A percentile compares a stretch with the other conserved stretches of the same genome.
These are phyloP conservation scores for Thymus quinquecostatus DNA, from an alignment of 257 asterid genomes.

Conservation along the genomic window DNA sequence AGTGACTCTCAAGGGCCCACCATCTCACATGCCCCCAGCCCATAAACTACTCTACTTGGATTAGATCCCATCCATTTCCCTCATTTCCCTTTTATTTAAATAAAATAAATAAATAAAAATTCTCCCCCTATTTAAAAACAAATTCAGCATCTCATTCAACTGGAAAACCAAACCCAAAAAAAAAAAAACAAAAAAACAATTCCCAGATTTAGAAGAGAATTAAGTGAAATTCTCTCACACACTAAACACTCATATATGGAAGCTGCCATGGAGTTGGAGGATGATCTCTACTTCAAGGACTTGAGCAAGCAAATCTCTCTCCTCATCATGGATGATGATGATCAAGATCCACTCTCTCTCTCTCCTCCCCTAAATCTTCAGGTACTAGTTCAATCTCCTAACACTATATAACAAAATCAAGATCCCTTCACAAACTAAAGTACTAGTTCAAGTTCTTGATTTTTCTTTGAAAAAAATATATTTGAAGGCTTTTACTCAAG, in stretches of 20 bases:
- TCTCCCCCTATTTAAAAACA: slow-evolving; percentile 47
- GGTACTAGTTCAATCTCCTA: slow-evolving; percentile 31
- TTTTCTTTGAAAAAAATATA: no score
- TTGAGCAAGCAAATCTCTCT: slow-evolving; percentile 84
- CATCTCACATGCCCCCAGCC: slow-evolving; percentile 57
- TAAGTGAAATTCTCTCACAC: not conserved
- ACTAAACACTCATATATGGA: slow-evolving; percentile 39
- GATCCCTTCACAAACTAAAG: not conserved
- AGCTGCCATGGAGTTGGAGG: slow-evolving; percentile 65
- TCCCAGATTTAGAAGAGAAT: not conserved
- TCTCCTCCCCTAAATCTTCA: slow-evolving; percentile 54
- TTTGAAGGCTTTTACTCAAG: slow-evolving; percentile 49
- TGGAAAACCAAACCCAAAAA: slow-evolving; percentile 1
- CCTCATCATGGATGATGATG: slow-evolving; percentile 74
- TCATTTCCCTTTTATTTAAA: not conserved
- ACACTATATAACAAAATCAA: not conserved
- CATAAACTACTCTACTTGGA: slow-evolving; percentile 37
- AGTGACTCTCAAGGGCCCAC: slow-evolving; percentile 57
- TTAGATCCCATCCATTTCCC: slow-evolving; percentile 46
- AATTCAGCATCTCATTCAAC: slow-evolving; percentile 37
- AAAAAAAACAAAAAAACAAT: not conserved
- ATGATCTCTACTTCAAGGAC: slow-evolving; percentile 83
- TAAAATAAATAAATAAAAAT: not conserved
- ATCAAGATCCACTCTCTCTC: slow-evolving; percentile 23
- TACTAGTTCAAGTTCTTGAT: not conserved